Evolutionary conservation across 2,329 filamentous ascomycete species (phyloP), one percentile per base, ranked within the genome.

Genomic region (Aspergillus sp.): DNA sequence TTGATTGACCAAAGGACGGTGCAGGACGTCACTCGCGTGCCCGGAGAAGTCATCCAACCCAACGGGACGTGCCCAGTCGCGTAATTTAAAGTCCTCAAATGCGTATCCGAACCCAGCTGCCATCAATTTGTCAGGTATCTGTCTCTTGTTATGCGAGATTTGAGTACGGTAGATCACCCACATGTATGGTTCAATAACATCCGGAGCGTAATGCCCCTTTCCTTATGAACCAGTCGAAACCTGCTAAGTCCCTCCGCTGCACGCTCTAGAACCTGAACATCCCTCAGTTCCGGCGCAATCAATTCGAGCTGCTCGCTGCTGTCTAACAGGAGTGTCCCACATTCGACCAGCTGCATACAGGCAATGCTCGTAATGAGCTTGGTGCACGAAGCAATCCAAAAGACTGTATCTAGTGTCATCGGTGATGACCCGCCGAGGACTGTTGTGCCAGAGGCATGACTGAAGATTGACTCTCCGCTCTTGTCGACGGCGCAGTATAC

Each of bases 361-460:
- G 78, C 78, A 48, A 81, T 75, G 0, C 70, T 72, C 3, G 68
- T 68, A 1, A 81, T 63, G 49, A 80, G 64, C 63, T 81, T 81
- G 1, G 78, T 81, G 65, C 80, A 82, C 1, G 78, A 81, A 1
- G 81, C 81, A 20, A 84, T 80, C 80, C 81, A 84, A 63, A 86
- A 89, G 1, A 85, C 73, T 9, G 77, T 84, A 39, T 89, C 85
- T 0, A 84, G 70, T 0, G 80, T 80, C 81, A 89, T 85, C 3
- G 80, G 74, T 47, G 84, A 79, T 5, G 30, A 7, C 3, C 15
- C 11, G 15, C 30, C 30, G 5, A 48, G 15, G 3, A 15, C 55
- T 74, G 71, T 72, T 42, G 11, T 42, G n/a, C 45, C 45, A 8
- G 45, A n/a, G 12, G 30, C 30, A 17, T 48, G 45, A 3, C 8